A percentile compares a stretch with the other conserved stretches of the same genome.
These are phyloP conservation scores for Scheffersomyces quercinus DNA, from an alignment of 1,139 yeast genomes.

Conservation along the genomic window DNA sequence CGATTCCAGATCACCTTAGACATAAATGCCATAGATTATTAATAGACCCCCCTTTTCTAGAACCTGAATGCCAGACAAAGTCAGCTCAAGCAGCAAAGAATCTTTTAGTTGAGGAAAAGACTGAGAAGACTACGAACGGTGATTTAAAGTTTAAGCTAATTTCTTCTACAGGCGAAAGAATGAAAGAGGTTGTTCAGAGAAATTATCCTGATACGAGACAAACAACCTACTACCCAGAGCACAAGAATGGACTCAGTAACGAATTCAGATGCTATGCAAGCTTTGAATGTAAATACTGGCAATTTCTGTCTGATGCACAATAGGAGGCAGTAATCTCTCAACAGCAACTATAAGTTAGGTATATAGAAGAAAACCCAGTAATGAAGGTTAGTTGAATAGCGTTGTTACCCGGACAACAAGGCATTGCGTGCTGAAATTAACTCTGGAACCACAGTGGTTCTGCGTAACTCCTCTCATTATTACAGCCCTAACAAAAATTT, in stretches of 20 bases:
- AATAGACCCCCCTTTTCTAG: slow-evolving; percentile 87
- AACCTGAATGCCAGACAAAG: slow-evolving; percentile 76
- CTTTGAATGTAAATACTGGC: slow-evolving; percentile 53
- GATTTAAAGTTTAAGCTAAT: slow-evolving; percentile 52
- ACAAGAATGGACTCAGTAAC: slow-evolving; percentile 81
- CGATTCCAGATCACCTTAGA: slow-evolving; percentile 56
- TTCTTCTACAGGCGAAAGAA: slow-evolving; percentile 87
- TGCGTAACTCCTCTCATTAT: not conserved
- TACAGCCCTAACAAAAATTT: slow-evolving; percentile 6
- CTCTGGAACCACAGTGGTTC: not conserved
- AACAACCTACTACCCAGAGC: slow-evolving; percentile 76
- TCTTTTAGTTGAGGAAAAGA: slow-evolving; percentile 46
- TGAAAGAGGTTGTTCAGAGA: slow-evolving; percentile 59
- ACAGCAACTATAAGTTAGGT: not conserved
- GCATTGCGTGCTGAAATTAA: slow-evolving; percentile 2
- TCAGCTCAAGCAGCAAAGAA: slow-evolving; percentile 70
- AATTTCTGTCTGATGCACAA: slow-evolving; percentile 15
- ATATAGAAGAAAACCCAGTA: too few relatives aligned
- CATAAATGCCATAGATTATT: slow-evolving; percentile 72
- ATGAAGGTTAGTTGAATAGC: not conserved
- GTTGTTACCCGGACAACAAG: slow-evolving; percentile 8
- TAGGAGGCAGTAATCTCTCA: not conserved
- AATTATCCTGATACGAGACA: slow-evolving; percentile 65
- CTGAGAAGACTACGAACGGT: slow-evolving; percentile 39
- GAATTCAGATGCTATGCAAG: slow-evolving; percentile 86